Base-by-base conservation (phyloP, 2,329 filamentous ascomycete genomes). In the Ustulina deusta region DNA sequence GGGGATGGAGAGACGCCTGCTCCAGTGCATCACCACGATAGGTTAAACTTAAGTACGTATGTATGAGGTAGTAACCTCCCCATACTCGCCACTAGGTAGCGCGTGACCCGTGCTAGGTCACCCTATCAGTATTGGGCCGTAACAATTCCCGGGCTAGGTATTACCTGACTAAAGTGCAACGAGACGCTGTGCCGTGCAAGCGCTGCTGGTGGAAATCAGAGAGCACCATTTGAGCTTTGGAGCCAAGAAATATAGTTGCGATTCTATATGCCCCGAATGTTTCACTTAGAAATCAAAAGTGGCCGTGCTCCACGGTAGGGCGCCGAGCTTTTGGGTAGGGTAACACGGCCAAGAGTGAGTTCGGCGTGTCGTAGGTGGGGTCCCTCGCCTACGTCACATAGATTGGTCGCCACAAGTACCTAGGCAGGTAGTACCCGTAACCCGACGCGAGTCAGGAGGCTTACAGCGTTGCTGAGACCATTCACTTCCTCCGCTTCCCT, bases 331-430 rank as follows among this genome's bases (percentile, higher is more conserved):
- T 34, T 20, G 29, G 49, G 3, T 32, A n/a, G 29, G 49, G 49
- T 52, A 52, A 32, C 49, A 17, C 49, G 34, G 49, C 49, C 49
- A 52, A 52, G 49, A 6, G 20, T 32, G 10, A 20, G 25, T 52
- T 32, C 27, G n/a, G 49, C 49, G 20, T 34, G 29, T 34, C 29
- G 27, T 32, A 3, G 20, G 34, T 6, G 36, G 54, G 22, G 38
- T 13, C 22, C 36, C 36, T 56, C 54, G 22, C 44, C 54, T 17
- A 56, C 54, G 54, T 56, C 54, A 56, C 54, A 56, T 15, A 48
- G 6, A 22, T 3, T 27, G n/a, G 13, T 55, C 34, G 11, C 1
- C 13, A 29, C 10, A 29, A 44, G 32, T 15, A n/a, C n/a, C n/a
- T n/a, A n/a, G n/a, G n/a, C n/a, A 15, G 1, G 29, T 54, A 54